A percentile compares a stretch with the other conserved stretches of the same genome.
Evolutionary conservation across 768 basidiomycete species (phyloP).

Genomic region (Amanita polypyramis): DNA sequence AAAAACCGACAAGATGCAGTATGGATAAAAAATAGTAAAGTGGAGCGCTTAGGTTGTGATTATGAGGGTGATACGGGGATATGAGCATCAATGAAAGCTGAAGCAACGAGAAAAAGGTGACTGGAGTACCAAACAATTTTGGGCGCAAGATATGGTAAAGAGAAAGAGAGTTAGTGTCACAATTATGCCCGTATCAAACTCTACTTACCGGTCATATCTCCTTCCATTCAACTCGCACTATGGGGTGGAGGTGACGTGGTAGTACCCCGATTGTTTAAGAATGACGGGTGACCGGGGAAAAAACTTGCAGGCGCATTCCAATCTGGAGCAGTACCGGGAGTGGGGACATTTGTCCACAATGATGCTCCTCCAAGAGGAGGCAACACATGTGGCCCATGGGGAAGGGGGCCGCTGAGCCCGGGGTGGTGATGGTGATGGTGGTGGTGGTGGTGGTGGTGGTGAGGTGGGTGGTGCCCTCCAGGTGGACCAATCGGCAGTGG

Average conservation of each 20-base stretch:
- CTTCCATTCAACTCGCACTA: slow-evolving; percentile 18
- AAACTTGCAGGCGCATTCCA: slow-evolving; percentile 42
- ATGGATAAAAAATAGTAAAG: slow-evolving; percentile 7
- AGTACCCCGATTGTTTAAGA: slow-evolving; percentile 25
- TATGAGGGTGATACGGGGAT: not conserved
- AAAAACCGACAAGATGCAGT: slow-evolving; percentile 10
- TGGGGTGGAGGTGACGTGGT: slow-evolving; percentile 40
- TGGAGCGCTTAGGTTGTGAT: not conserved
- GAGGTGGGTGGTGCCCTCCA: slow-evolving; percentile 13
- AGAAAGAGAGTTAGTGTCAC: not conserved
- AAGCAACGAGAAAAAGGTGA: not conserved
- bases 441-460: no score
- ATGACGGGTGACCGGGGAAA: slow-evolving; percentile 35
- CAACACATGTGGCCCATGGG: slow-evolving; percentile 9
- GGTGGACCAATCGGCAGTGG: slow-evolving; percentile 19
- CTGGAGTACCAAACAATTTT: not conserved
- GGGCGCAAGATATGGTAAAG: not conserved
- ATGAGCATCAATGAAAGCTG: no score
- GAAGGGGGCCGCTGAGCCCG: slow-evolving; percentile 3
- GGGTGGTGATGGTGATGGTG: no score
- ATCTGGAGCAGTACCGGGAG: slow-evolving; percentile 22
- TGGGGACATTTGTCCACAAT: slow-evolving; percentile 31
- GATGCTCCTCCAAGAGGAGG: slow-evolving; percentile 15
- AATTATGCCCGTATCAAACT: not conserved
- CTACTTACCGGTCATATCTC: not conserved